Base-by-base conservation (phyloP, 305 asterid species). In the Fraxinus greggii region DNA sequence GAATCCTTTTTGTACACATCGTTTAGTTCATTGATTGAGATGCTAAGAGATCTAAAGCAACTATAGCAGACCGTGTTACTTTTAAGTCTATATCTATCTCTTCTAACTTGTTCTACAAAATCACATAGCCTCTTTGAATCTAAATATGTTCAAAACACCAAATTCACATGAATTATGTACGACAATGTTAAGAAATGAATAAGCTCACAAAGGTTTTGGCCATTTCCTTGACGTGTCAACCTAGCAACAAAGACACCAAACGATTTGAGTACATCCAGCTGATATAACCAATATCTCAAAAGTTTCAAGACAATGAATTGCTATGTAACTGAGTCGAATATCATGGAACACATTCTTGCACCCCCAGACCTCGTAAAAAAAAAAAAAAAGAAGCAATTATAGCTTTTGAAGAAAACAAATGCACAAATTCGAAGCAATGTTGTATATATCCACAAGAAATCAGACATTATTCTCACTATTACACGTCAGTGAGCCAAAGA, bases 391-490 rank as follows among this genome's bases (percentile, higher is more conserved):
- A 63, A 8, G 24, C 28, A 33, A 15, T 2, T 72, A 31, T 32
- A 32, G 42, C 26, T 17, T 72, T 72, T 33, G 26, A 40, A 38
- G 79, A 48, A 51, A 24, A 76, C 42, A 76, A 56, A 28, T 32
- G 79, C 28, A 31, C 36, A 67, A 12, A 78, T 61, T 35, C 23
- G 67, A 85, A 89, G 85, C 63, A 85, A 84, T 84, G 86, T 36
- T 87, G 86, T 88, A 86, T 88, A 88, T 87, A 86, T 82, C 83
- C 87, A 85, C 84, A 85, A 85, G 83, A 85, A 89, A 90, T 87
- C 82, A 88, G 85, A 79, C 89, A 89, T 90, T 88, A 86, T 89
- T 81, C 86, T 81, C 83, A 80, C 78, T 79, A 76, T 45, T 80
- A 80, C 89, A 81, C 79, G 90, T 82, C 82, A 85, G 89, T 63